Evolutionary conservation across 176 grass and related monocot genomes (phyloP), one percentile per base, ranked within the genome.

Genomic region (Secale cereale): DNA sequence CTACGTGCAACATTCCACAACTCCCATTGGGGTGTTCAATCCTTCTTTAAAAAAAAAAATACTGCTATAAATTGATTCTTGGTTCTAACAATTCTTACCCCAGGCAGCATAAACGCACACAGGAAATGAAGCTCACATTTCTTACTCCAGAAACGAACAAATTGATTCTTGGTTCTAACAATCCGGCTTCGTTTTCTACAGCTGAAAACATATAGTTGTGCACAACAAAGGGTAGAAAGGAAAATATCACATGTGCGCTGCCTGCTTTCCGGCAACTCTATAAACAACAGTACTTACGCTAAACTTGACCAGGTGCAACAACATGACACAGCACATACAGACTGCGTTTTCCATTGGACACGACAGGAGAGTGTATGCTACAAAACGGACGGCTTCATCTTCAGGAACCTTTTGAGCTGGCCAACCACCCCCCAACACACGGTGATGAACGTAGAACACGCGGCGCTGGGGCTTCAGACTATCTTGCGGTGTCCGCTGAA

Each of bases 401-500:
- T 61, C 35, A 84, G 68, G n/a, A 66, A 50, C 13, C 39, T 37
- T 60, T 39, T 46, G 61, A 83, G 60, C 63, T 33, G 85, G 33
- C 82, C 76, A 7, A 73, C 28, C 37, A 63, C 40, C 19, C 35
- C 16, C 76, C 46, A 30, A 76, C 13, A 36, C 11, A 1, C 16
- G 22, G 37, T 2, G 31, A 48, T 27, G 76, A 84, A 63, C 81
- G 69, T 40, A 87, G 69, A 87, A 76, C 81, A 70, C 9, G 28
- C n/a, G 48, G 48, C 79, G 5, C 13, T 27, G 16, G 29, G 15
- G 23, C 43, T 80, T 99, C 90, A 99, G 50, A 94, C 92, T 85
- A 99, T 94, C 81, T 81, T 99, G 70, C 97, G 82, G 71, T 94
- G 88, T 72, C 93, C 97, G 45, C 97, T 92, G 77, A 99, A 99